phyloP scores from a whole-genome alignment of 2,329 filamentous ascomycete genomes.

The Drechslerella coelobrocha region DNA sequence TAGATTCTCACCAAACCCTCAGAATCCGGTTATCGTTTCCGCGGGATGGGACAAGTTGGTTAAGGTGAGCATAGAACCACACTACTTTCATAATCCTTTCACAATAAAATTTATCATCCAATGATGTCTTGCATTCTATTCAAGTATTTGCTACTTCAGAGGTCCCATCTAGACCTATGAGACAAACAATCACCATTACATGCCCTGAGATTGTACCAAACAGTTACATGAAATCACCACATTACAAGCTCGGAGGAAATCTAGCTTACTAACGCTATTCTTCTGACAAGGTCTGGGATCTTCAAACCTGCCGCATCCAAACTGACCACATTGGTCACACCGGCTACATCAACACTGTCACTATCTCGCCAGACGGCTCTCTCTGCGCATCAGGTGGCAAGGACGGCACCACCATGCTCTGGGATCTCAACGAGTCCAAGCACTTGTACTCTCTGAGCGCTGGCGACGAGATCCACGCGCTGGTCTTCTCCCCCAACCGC shows the following conservation, averaged over 20 bases:
- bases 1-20: conserved; percentile 99
- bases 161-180: conserved; percentile 84
- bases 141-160: conserved; percentile 99
- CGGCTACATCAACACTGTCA: conserved; percentile 49
- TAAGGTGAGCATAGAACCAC: conserved; percentile 75
- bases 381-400: conserved; percentile 48
- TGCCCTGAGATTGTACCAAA: conserved; percentile 71
- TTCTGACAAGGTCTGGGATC: conserved; percentile 76
- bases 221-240: conserved; percentile 51
- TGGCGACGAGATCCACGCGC: conserved; percentile 99
- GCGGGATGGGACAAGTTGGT: conserved; percentile 99
- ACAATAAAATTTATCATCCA: conserved; percentile 59
- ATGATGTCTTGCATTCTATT: conserved; percentile 87
- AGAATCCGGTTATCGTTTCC: conserved; percentile 99
- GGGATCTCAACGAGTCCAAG: conserved; percentile 95
- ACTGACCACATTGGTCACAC: conserved; percentile 85
- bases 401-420: conserved; percentile 50
- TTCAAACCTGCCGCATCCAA: conserved; percentile 41
- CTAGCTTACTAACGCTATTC: conserved; percentile 11
- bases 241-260: background rate
- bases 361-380: conserved; percentile 48
- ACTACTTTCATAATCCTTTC: conserved; percentile 8
- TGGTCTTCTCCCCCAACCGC: conserved; percentile 99
- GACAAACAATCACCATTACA: conserved; percentile 84
- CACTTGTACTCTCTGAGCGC: conserved; percentile 99